Percentiles rank a stretch among this genome's conserved stretches.
phyloP scores from a whole-genome alignment of 805 yeast species.

The Lipomyces sp. region DNA sequence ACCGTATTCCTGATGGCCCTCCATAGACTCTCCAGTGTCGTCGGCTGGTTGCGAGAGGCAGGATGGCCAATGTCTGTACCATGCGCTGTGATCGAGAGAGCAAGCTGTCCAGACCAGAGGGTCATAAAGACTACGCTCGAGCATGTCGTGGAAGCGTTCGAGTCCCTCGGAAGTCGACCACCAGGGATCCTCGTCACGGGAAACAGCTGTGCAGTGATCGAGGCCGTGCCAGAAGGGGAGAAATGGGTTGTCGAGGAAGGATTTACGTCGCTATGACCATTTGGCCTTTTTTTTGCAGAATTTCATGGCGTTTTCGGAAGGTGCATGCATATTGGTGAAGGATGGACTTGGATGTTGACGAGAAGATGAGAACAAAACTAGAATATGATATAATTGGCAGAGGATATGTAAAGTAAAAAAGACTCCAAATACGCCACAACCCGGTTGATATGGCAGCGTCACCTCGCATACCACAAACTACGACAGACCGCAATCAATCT shows the following conservation, averaged over 20 bases:
- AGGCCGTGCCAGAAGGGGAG: conserved; percentile 31
- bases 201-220: conserved; percentile 61
- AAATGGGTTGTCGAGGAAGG: conserved; percentile 54
- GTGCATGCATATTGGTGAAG: neutral
- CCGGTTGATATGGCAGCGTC: too few species aligned
- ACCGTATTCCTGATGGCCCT: conserved; percentile 87
- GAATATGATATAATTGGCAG: too few species aligned
- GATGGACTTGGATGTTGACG: neutral
- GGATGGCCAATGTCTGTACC: conserved; percentile 73
- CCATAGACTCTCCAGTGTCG: conserved; percentile 54
- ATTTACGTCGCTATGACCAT: conserved; percentile 1
- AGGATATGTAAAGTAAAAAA: too few species aligned
- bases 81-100: conserved; percentile 83
- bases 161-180: conserved; percentile 79
- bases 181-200: conserved; percentile 90
- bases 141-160: conserved; percentile 68
- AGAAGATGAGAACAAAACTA: too few species aligned
- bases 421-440: too few species aligned
- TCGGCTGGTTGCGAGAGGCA: conserved; percentile 46
- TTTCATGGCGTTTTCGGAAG: too few species aligned
- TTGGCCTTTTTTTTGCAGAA: too few species aligned
- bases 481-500: too few species aligned
- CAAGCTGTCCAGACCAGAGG: conserved; percentile 90
- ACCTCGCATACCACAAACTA: too few species aligned
- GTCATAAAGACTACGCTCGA: conserved; percentile 69